Evolutionary conservation across 768 basidiomycete genomes (phyloP), one percentile per base, ranked within the genome.

Genomic region (Pisolithus sp.): DNA sequence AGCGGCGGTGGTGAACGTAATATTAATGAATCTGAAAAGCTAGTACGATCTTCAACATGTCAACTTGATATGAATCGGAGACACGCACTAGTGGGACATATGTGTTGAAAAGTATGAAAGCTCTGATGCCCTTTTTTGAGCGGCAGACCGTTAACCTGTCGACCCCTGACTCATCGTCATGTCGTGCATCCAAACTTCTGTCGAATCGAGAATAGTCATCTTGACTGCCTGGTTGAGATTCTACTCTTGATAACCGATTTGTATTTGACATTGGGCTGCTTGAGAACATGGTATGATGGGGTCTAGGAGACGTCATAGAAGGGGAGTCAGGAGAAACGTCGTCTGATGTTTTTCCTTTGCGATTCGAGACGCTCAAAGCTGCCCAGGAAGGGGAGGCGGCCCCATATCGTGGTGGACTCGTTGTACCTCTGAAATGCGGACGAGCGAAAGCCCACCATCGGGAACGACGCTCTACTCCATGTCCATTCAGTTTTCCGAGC

Each of bases 21-120:
- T 83, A 63, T 93, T 93, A 65, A 85, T 77, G 58, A 90, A 77
- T 49, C 92, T 86, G 65, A 93, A 90, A 37, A 93, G 74, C 90
- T 93, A 57, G 46, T 41, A 30, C 17, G 23, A 20, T 39, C 46
- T 52, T 64, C 50, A 59, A 54, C 15, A 51, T 24, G 31, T 34
- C n/a, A 15, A 28, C 43, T 41, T 28, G 28, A 44, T 26, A 43
- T 9, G 48, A 46, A 28, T 21, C 9, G 47, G 21, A 21, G 40
- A 68, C 80, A 49, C 43, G 43, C 58, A 90, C 90, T 72, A 93
- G 62, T 46, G 90, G 90, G 48, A 89, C 85, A 64, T 89, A 89
- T 49, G 78, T 68, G 57, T 92, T 89, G 46, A 76, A 79, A 40
- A 93, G 70, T 53, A 90, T 78, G 59, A 89, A 93, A 8, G 71